Base-by-base conservation (phyloP, 208 protist genomes). In the Leishmania mexicana region DNA sequence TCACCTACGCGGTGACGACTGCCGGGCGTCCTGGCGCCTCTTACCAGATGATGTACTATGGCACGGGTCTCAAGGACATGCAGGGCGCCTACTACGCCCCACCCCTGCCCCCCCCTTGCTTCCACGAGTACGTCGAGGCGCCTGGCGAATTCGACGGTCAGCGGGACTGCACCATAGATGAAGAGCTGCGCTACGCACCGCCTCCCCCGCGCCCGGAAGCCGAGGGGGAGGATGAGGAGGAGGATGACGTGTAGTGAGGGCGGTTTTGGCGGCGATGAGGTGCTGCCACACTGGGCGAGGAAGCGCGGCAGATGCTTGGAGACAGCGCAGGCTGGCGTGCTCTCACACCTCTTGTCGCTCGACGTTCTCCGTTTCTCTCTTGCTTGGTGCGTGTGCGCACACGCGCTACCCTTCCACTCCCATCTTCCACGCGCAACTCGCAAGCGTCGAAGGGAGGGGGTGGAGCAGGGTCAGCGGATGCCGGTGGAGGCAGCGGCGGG, bases 181-280 rank as follows among this genome's bases (percentile, higher is more conserved):
- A 98, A 74, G 94, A 98, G 86, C 86, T 95, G 31, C 89, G 92
- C 75, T 98, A 97, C 89, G 91, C 90, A 0, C 94, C 94, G 1
- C 85, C 86, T 67, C 96, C 96, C 40, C 85, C 93, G 54, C 85
- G 87, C 4, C 88, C 90, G 21, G 80, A 79, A 42, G 80, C 54
- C 15, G 76, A 80, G 65, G 90, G 83, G 1, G 92, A 95, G 1
- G 95, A 94, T 58, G 94, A 94, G 58, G 94, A 96, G 70, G 92
- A 95, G 13, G 93, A 95, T 24, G 91, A 87, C 64, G 64, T 49
- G 42, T 78, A 87, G 38, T 3, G 35, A 40, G 54, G 17, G 1
- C 15, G 71, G 62, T 65, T 38, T 60, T 24, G 54, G 35, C 15
- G n/a, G 35, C 11, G 24, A 40, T 28, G 6, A 35, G 24, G 49